A percentile compares a stretch with the other conserved stretches of the same genome.
Conservation (phyloP, 306 rosid species). For the Geum urbanum region DNA sequence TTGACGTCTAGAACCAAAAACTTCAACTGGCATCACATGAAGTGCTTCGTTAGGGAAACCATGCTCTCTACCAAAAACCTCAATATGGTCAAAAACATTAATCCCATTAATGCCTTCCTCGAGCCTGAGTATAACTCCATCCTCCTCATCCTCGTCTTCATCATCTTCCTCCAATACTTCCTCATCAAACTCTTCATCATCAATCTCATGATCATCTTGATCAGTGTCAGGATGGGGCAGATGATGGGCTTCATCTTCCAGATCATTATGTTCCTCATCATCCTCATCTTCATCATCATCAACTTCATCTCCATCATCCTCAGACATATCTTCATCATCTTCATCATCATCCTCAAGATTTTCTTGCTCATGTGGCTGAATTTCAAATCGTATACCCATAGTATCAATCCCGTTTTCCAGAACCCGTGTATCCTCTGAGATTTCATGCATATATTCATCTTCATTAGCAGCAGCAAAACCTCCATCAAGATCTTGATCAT, state of each 20-base stretch:
- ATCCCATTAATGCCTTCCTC: slow-evolving; percentile 99
- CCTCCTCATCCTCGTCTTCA: slow-evolving; percentile 94
- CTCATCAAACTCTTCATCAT: slow-evolving; percentile 89
- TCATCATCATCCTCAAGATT: slow-evolving; percentile 76
- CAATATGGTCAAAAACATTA: slow-evolving; percentile 90
- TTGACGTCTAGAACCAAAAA: slow-evolving; percentile 91
- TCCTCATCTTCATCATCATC: slow-evolving; percentile 83
- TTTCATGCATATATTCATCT: slow-evolving; percentile 89
- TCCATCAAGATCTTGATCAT: slow-evolving; percentile 83
- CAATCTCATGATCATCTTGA: slow-evolving; percentile 93
- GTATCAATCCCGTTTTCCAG: slow-evolving; percentile 62
- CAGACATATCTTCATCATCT: slow-evolving; percentile 94
- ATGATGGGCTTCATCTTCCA: slow-evolving; percentile 88
- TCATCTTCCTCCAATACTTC: slow-evolving; percentile 92
- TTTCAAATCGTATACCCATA: slow-evolving; percentile 63
- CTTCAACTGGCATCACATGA: slow-evolving; percentile 96
- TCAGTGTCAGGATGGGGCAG: slow-evolving; percentile 87
- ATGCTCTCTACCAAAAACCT: slow-evolving; percentile 85
- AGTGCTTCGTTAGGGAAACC: slow-evolving; percentile 80
- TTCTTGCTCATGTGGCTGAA: slow-evolving; percentile 72
- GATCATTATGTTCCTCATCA: slow-evolving; percentile 89
- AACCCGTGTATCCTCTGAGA: slow-evolving; percentile 62
- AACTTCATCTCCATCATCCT: slow-evolving; percentile 86
- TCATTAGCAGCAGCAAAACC: slow-evolving; percentile 61
- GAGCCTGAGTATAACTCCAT: slow-evolving; percentile 83